Conservation (phyloP, 2,329 filamentous ascomycete genomes). For the Neonectria sp. region DNA sequence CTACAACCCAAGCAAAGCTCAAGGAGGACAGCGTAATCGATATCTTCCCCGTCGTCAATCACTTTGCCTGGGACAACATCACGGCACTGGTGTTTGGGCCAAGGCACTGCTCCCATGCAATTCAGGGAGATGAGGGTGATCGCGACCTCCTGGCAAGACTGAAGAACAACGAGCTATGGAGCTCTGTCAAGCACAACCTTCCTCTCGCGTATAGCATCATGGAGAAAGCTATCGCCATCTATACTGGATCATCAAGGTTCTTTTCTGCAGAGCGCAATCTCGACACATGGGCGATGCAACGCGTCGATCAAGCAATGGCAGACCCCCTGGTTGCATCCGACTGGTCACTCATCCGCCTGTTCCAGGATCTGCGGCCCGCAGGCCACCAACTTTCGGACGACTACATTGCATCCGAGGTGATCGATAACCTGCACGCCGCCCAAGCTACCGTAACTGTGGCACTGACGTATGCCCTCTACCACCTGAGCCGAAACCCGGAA, state of each 20-base stretch:
- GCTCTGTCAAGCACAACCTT: slow-evolving; percentile 16
- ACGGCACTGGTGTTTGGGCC: background rate
- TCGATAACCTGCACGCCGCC: slow-evolving; percentile 10
- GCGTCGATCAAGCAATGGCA: background rate
- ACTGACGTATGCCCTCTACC: slow-evolving; percentile 12
- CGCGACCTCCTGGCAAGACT: slow-evolving; percentile 4
- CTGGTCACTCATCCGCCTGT: background rate
- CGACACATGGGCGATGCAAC: background rate
- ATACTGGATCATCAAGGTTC: background rate
- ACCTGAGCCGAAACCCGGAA: slow-evolving; percentile 13
- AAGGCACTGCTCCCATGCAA: background rate
- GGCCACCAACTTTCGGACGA: slow-evolving; percentile 9
- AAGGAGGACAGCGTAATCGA: background rate
- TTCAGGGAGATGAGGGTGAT: background rate
- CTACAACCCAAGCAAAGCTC: background rate
- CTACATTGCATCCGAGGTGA: slow-evolving; percentile 11
- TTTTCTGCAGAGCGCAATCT: background rate
- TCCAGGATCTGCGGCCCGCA: background rate
- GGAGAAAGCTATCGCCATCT: background rate
- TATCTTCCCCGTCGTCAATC: background rate
- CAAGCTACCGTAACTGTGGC: slow-evolving; percentile 13
- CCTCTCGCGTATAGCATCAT: background rate
- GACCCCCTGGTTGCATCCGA: background rate
- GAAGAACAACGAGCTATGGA: slow-evolving; percentile 18
- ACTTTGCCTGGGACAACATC: background rate